Percentiles rank a stretch among this genome's conserved stretches.
Conservation (phyloP, 306 rosid genomes). For the Nissolia schottii region DNA sequence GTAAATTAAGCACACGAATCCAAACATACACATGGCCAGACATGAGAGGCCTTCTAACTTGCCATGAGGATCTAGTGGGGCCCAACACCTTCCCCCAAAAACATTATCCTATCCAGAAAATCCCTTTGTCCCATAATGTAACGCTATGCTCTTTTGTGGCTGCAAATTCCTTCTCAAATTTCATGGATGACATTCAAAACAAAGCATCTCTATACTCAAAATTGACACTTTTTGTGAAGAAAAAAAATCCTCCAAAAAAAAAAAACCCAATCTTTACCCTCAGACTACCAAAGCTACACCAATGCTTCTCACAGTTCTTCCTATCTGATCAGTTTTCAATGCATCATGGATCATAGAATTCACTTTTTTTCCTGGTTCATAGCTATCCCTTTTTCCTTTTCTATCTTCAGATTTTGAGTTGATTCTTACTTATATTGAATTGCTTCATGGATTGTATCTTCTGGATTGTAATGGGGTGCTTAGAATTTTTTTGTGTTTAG, state of each 20-base stretch:
- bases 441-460: background rate
- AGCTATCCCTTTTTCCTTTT: constrained; percentile 14
- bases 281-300: constrained; percentile 11
- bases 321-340: constrained; percentile 10
- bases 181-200: constrained; percentile 59
- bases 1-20: background rate
- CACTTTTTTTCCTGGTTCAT: constrained; percentile 26
- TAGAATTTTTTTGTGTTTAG: background rate
- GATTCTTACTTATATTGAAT: constrained; percentile 15
- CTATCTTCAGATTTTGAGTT: constrained; percentile 1
- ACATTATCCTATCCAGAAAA: constrained; percentile 81
- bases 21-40: constrained; percentile 31
- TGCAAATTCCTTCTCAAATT: constrained; percentile 29
- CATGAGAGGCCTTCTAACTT: constrained; percentile 23
- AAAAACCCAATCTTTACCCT: background rate
- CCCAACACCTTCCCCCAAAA: constrained; percentile 24
- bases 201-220: background rate
- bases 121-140: constrained; percentile 39
- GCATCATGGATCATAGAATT: background rate
- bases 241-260: background rate
- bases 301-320: background rate
- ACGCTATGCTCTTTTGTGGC: constrained; percentile 24
- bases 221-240: background rate
- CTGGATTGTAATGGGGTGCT: constrained; percentile 1
- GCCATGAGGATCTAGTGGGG: constrained; percentile 26